Evolutionary conservation across 2,329 filamentous ascomycete species (phyloP).

Genomic region (Pestalotiopsis sp.): DNA sequence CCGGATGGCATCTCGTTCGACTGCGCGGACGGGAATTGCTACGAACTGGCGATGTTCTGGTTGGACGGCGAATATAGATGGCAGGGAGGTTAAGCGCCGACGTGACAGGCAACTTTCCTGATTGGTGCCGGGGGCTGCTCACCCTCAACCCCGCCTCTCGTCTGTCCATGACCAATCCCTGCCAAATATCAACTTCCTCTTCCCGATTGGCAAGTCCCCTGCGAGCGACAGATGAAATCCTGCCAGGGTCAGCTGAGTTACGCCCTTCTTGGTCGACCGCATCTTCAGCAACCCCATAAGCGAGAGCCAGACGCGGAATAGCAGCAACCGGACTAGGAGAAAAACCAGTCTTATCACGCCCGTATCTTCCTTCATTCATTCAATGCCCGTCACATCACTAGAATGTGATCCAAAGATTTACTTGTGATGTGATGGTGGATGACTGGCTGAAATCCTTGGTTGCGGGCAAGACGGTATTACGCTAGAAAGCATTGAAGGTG

Average conservation of each 20-base stretch:
- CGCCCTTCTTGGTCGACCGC: not conserved
- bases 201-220: slow-evolving; percentile 8
- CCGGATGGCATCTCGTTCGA: slow-evolving; percentile 26
- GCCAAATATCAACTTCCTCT: not conserved
- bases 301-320: not conserved
- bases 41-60: slow-evolving; percentile 24
- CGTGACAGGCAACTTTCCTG: slow-evolving; percentile 10
- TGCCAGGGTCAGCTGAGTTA: not conserved
- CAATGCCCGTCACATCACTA: not conserved
- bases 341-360: not conserved
- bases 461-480: not conserved
- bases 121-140: slow-evolving; percentile 7
- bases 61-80: slow-evolving; percentile 28
- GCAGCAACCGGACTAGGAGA: not conserved
- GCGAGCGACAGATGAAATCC: not conserved
- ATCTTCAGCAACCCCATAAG: not conserved
- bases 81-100: slow-evolving; percentile 21
- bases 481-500: not conserved
- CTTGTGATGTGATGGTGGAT: slow-evolving; percentile 2
- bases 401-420: not conserved
- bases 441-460: not conserved
- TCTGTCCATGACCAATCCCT: slow-evolving; percentile 4
- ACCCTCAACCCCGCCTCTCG: slow-evolving; percentile 13
- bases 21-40: slow-evolving; percentile 18
- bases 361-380: not conserved